phyloP scores from a whole-genome alignment of 139 green algal genomes.

The Pseudopediastrum boryanum region DNA sequence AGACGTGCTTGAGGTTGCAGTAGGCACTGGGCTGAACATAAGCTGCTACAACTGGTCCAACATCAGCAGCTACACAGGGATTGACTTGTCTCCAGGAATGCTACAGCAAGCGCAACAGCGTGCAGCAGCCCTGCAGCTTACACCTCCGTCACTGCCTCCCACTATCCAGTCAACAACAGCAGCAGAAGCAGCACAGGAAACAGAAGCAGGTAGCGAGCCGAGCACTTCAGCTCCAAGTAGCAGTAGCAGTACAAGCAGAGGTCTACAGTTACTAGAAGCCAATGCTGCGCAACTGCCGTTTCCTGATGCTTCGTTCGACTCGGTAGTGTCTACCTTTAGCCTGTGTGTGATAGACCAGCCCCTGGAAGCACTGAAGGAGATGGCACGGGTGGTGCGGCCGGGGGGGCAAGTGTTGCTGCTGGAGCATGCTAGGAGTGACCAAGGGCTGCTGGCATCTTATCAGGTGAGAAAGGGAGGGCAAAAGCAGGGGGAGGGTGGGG shows the following conservation, averaged over 20 bases:
- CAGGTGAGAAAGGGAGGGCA: too few relatives aligned
- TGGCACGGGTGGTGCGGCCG: constrained; percentile 63
- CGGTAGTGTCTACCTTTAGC: constrained; percentile 73
- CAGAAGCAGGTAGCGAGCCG: not conserved
- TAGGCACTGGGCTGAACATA: constrained; percentile 75
- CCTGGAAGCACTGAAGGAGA: constrained; percentile 51
- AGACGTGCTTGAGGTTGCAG: constrained; percentile 50
- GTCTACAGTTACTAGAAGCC: constrained; percentile 44
- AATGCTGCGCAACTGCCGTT: constrained; percentile 61
- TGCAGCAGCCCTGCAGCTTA: not conserved
- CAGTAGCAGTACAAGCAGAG: not conserved
- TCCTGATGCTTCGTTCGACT: constrained; percentile 57
- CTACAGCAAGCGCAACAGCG: constrained; percentile 45
- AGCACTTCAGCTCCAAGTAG: not conserved
- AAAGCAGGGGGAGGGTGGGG: too few relatives aligned
- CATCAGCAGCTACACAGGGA: constrained; percentile 28
- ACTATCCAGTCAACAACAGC: not conserved
- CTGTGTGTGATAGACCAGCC: constrained; percentile 73
- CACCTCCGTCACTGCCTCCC: not conserved
- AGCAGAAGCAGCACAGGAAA: constrained; percentile 4
- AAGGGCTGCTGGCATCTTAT: constrained; percentile 60
- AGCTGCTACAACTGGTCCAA: constrained; percentile 48
- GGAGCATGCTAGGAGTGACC: constrained; percentile 63
- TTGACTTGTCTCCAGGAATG: constrained; percentile 71
- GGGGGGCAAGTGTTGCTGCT: constrained; percentile 67